Base-by-base conservation (phyloP, 257 asterid species). In the Handroanthus guayacan region DNA sequence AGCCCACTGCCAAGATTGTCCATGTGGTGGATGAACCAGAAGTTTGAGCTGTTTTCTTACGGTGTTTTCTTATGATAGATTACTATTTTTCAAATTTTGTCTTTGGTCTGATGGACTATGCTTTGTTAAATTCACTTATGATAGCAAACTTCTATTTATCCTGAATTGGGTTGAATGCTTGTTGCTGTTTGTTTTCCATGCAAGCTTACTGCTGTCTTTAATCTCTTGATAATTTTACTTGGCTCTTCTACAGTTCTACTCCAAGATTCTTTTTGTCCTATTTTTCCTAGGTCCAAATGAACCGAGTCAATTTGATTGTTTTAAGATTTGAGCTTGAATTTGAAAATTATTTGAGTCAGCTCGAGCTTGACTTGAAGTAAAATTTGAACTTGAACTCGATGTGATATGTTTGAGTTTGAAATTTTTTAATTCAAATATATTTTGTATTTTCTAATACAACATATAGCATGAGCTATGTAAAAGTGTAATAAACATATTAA, bases 1-100 rank as follows among this genome's bases (percentile, higher is more conserved):
- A 87, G 78, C 89, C 94, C 71, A 81, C 90, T 9, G 55, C 88
- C 62, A 86, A 89, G 84, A 61, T 86, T 31, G 72, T 78, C 63
- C 87, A 76, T 17, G 74, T 71, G 0, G 55, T 71, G 3, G 92
- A 87, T 0, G 89, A 88, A 12, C 10, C 67, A 2, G 92, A 87
- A 55, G 90, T 88, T n/a, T 84, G 72, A 81, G 83, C 60, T 41
- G 77, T 69, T 20, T 51, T 70, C 11, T 31, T 78, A 45, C 74
- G 36, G 20, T 25, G 31, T 25, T 51, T 54, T 69, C 62, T 52
- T 56, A 17, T 77, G 48, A 75, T 85, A 61, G 76, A 52, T 70
- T 62, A 37, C 65, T 47, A 61, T 72, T 74, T 72, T 74, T 72
- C 66, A 69, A 80, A 44, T 85, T 85, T 82, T 73, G 84, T 78